Conservation (phyloP, 768 basidiomycete species). For the Termitomyces sp. region DNA sequence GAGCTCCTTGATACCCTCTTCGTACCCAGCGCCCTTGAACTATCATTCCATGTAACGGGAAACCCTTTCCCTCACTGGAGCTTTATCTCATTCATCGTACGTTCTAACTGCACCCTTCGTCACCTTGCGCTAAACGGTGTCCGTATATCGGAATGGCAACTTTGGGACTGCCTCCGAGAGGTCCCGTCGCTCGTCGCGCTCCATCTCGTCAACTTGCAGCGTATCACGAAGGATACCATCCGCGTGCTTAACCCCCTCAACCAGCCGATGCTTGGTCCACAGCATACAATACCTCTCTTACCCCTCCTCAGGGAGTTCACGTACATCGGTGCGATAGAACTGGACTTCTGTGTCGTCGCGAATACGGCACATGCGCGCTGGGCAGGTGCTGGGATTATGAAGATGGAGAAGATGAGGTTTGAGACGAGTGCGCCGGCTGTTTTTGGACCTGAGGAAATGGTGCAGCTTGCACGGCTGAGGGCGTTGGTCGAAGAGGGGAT, state of each 20-base stretch:
- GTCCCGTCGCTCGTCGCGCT: constrained; percentile 10
- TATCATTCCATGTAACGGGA: constrained; percentile 15
- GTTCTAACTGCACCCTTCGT: constrained; percentile 12
- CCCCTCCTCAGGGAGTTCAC: constrained; percentile 8
- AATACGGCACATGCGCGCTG: constrained; percentile 12
- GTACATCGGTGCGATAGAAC: constrained; percentile 8
- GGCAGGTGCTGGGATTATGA: constrained; percentile 1
- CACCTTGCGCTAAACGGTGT: constrained; percentile 15
- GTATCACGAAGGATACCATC: constrained; percentile 13
- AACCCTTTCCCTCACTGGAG: constrained; percentile 18
- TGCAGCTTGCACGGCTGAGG: constrained; percentile 3
- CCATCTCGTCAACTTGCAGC: constrained; percentile 11
- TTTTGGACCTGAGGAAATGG: not conserved
- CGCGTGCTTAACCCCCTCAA: constrained; percentile 12
- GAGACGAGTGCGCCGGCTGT: not conserved
- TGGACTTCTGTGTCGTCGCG: constrained; percentile 4
- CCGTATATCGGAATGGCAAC: constrained; percentile 14
- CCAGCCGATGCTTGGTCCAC: not conserved
- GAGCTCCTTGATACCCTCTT: constrained; percentile 17
- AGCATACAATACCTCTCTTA: not conserved
- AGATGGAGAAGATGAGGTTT: constrained; percentile 6
- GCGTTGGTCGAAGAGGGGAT: constrained; percentile 4
- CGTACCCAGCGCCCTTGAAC: constrained; percentile 9
- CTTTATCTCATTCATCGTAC: constrained; percentile 15
- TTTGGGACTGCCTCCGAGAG: constrained; percentile 15